These are phyloP conservation scores for Hypoxylon sp. DNA, from an alignment of 2,329 filamentous ascomycete species.

Conservation along the genomic window DNA sequence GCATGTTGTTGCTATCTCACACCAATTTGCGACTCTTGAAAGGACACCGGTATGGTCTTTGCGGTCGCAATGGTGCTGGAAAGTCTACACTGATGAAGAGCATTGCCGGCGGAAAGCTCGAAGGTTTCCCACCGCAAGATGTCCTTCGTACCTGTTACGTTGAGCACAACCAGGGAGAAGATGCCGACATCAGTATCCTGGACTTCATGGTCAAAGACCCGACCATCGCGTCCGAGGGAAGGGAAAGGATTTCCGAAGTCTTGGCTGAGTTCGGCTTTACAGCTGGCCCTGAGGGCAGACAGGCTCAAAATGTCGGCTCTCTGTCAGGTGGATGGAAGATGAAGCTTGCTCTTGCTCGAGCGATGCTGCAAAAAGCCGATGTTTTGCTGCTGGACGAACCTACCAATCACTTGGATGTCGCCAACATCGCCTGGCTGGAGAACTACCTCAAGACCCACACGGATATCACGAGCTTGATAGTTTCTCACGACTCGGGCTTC, in stretches of 20 bases:
- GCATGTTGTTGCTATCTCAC: slow-evolving; percentile 95
- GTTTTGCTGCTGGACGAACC: slow-evolving; percentile 97
- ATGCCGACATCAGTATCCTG: slow-evolving; percentile 94
- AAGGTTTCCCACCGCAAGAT: slow-evolving; percentile 93
- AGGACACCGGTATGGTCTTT: slow-evolving; percentile 96
- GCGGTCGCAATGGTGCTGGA: slow-evolving; percentile 94
- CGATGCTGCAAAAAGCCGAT: slow-evolving; percentile 97
- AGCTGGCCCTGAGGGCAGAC: slow-evolving; percentile 84
- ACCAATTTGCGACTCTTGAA: slow-evolving; percentile 94
- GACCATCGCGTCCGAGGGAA: slow-evolving; percentile 78
- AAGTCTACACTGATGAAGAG: slow-evolving; percentile 99
- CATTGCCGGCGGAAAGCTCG: slow-evolving; percentile 93
- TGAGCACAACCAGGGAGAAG: slow-evolving; percentile 98
- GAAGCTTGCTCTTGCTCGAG: slow-evolving; percentile 95
- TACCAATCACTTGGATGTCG: slow-evolving; percentile 97
- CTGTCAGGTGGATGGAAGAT: slow-evolving; percentile 99
- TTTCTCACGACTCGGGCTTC: slow-evolving; percentile 98
- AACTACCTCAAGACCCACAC: slow-evolving; percentile 95
- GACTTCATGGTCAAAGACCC: slow-evolving; percentile 93
- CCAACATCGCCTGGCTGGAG: slow-evolving; percentile 95
- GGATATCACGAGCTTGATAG: slow-evolving; percentile 96
- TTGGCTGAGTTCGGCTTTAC: slow-evolving; percentile 94
- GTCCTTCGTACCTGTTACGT: slow-evolving; percentile 96
- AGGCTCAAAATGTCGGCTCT: slow-evolving; percentile 89
- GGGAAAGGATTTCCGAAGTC: slow-evolving; percentile 82